phyloP scores from a whole-genome alignment of 441 rosid species.

The Melastoma candidum region DNA sequence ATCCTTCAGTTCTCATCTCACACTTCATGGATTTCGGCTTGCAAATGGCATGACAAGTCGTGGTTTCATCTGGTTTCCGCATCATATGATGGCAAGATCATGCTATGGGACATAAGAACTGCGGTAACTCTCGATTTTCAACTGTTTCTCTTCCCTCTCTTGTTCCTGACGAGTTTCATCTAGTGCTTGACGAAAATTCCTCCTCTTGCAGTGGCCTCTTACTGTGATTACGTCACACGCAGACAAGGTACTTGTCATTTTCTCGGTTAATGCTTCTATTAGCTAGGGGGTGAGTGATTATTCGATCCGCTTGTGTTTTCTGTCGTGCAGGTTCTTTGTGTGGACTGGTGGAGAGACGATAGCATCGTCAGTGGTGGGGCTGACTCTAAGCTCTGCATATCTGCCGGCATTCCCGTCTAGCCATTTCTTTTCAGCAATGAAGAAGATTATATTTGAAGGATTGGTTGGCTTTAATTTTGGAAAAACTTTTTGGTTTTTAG shows the following conservation, averaged over 20 bases:
- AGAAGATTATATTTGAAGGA: neutral
- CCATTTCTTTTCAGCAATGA: slow-evolving; percentile 9
- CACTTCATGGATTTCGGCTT: slow-evolving; percentile 84
- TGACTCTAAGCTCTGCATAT: slow-evolving; percentile 69
- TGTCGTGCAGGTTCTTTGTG: slow-evolving; percentile 56
- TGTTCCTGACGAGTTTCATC: too few relatives aligned
- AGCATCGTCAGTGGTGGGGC: slow-evolving; percentile 80
- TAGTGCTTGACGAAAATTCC: neutral
- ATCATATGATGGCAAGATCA: slow-evolving; percentile 94
- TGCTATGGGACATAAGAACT: slow-evolving; percentile 98
- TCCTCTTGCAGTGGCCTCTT: slow-evolving; percentile 84
- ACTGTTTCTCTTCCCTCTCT: too few relatives aligned
- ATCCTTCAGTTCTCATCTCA: slow-evolving; percentile 78
- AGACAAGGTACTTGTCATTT: slow-evolving; percentile 50
- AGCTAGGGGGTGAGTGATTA: neutral
- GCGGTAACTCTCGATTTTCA: slow-evolving; percentile 44
- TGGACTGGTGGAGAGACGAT: slow-evolving; percentile 96
- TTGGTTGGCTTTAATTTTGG: too few relatives aligned
- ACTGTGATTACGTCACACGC: slow-evolving; percentile 67
- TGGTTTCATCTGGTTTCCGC: slow-evolving; percentile 84
- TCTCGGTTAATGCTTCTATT: slow-evolving; percentile 5
- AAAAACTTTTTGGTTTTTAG: too few relatives aligned
- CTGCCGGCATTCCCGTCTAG: slow-evolving; percentile 46
- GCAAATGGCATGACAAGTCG: slow-evolving; percentile 85
- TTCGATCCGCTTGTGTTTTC: slow-evolving; percentile 2